Evolutionary conservation across 2,329 filamentous ascomycete species (phyloP), one percentile per base, ranked within the genome.

Genomic region (Exophiala calicioides): DNA sequence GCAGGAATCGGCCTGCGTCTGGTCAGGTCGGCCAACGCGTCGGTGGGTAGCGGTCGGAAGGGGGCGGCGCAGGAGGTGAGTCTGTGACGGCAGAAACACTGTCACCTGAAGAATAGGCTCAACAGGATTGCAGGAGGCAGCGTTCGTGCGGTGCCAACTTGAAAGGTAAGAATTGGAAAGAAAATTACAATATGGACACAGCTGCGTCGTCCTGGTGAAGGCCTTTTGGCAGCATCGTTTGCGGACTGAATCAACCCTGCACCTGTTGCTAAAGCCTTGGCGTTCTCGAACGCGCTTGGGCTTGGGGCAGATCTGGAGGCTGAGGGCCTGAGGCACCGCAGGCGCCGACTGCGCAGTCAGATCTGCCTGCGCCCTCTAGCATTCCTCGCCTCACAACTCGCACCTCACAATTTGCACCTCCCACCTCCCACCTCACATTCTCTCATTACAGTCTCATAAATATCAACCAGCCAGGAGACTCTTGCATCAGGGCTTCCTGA

Each of bases 1-100:
- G 41, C 32, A 41, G 36, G 45, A 24, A 18, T 27, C 27, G 27
- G 47, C 26, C 33, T 26, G 40, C 6, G 44, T 29, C 30, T 30
- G 44, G 37, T 49, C 34, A n/a, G n/a, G n/a, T n/a, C n/a, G n/a
- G 21, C 27, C 20, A 47, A 52, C 50, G 50, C 50, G 50, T 52
- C 50, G 29, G 41, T 44, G 32, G 49, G 30, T 24, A 20, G 27
- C 38, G 34, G 48, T 47, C 39, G 37, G 50, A 52, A 52, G 50
- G 50, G 47, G 50, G 44, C 37, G 18, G 44, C 44, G 36, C 44
- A 40, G 44, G 12, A 29, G 19, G 36, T 18, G 12, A 30, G 8
- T 16, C 16, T 5, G 21, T 3, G 44, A 23, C 21, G 5, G 31
- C 10, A 30, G 12, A 23, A 21, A 13, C 18, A 23, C 29, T 13